Percentiles rank a stretch among this genome's conserved stretches.
Evolutionary conservation across 2,329 filamentous ascomycete genomes (phyloP).

Genomic region (Diplodia corticola): DNA sequence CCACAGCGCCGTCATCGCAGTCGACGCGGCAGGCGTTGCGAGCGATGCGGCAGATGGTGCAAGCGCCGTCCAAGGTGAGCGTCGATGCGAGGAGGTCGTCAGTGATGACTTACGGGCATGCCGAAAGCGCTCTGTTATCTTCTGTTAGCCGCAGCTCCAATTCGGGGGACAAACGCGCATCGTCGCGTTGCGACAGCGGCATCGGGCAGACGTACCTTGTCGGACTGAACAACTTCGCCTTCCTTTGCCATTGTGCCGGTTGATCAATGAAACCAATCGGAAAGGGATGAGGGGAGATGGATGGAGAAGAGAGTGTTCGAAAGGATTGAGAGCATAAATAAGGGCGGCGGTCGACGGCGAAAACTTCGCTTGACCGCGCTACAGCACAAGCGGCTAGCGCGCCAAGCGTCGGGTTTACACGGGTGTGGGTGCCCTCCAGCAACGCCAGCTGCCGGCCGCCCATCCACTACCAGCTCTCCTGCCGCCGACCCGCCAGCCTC

Average conservation of each 20-base stretch:
- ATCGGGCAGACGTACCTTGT: constrained; percentile 39
- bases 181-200: not conserved
- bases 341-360: constrained; percentile 11
- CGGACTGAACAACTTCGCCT: constrained; percentile 51
- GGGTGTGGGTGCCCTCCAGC: not conserved
- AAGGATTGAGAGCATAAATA: constrained; percentile 12
- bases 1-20: constrained; percentile 24
- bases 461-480: not conserved
- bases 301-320: constrained; percentile 3
- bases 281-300: constrained; percentile 34
- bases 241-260: constrained; percentile 43
- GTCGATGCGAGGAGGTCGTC: constrained; percentile 25
- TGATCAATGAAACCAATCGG: constrained; percentile 43
- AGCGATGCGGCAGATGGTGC: not conserved
- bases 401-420: not conserved
- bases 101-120: constrained; percentile 42
- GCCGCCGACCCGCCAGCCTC: constrained; percentile 5
- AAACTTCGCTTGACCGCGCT: constrained; percentile 11
- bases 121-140: constrained; percentile 50
- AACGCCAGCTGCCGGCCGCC: not conserved
- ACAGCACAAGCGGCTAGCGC: not conserved
- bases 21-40: constrained; percentile 4
- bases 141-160: constrained; percentile 9
- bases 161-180: not conserved
- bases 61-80: not conserved